Evolutionary conservation across 1,284 basidiomycete genomes (phyloP), one percentile per base, ranked within the genome.

Genomic region (Sanghuangporus sanghuang): DNA sequence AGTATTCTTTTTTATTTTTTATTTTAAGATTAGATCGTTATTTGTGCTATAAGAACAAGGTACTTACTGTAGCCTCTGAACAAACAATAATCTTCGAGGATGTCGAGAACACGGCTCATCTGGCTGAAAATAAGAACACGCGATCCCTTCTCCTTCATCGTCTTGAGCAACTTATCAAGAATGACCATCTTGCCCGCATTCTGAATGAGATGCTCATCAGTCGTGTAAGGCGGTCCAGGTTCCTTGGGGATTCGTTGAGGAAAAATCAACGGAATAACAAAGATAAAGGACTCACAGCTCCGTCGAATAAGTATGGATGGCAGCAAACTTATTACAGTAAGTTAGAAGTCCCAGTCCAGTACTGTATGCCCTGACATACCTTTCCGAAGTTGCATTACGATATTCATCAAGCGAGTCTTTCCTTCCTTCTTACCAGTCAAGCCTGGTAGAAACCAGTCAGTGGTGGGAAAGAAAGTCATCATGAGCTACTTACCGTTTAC

Each of bases 171-270:
- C 75, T 96, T 98, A 80, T 99, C 96, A 32, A 99, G 85, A 67
- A 99, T 96, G 60, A 96, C 80, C 96, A 99, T 98, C 78, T 99
- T 99, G 64, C 96, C 97, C 1, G 87, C 92, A 73, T 98, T 98
- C 69, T 96, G 83, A 68, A 99, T 83, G 42, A 99, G 81, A 73
- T 99, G 97, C 77, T 98, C 95, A 74, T 98, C 97, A 1, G 96
- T 99, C 1, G 96, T 99, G 75, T 96, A 99, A 0, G 96, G 97
- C 0, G 96, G 97, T 35, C 96, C 96, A 1, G 97, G 97, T 80
- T 99, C 95, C 86, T 88, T 54, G 42, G 38, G 39, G n/a, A 57
- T 23, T 36, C 40, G 38, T 61, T 27, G 2, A 59, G 23, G 11
- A 16, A 53, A n/a, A 36, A 3, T 14, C 8, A 38, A 32, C 6